Conservation (phyloP, 257 asterid genomes). For the Nicotiana tomentosiformis region DNA sequence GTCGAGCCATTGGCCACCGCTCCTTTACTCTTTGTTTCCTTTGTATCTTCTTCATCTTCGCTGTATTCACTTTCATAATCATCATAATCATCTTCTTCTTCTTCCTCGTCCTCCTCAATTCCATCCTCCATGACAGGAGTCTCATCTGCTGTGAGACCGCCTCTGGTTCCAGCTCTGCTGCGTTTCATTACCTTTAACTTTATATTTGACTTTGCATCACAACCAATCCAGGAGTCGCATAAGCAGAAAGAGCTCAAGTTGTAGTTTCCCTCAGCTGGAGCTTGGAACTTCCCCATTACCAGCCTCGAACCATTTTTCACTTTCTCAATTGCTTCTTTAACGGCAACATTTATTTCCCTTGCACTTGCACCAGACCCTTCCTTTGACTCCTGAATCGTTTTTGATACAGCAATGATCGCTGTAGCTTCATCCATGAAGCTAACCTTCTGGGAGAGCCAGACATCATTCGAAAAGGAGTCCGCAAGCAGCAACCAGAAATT, state of each 20-base stretch:
- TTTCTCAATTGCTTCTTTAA: constrained; percentile 60
- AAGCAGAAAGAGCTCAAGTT: constrained; percentile 61
- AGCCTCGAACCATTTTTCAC: constrained; percentile 42
- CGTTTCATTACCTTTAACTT: constrained; percentile 73
- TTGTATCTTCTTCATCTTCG: constrained; percentile 77
- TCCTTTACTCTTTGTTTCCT: constrained; percentile 38
- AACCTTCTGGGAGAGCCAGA: constrained; percentile 90
- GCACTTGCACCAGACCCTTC: constrained; percentile 87
- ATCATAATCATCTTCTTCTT: constrained; percentile 77
- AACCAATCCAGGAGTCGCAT: constrained; percentile 95
- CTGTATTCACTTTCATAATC: constrained; percentile 94
- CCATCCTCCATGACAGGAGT: constrained; percentile 62
- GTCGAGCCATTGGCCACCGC: constrained; percentile 52
- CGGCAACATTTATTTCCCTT: constrained; percentile 61
- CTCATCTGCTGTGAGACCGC: constrained; percentile 34
- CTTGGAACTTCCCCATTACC: constrained; percentile 63
- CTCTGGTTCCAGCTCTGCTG: constrained; percentile 45
- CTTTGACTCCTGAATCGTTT: constrained; percentile 83
- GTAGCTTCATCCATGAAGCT: constrained; percentile 92
- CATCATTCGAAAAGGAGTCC: constrained; percentile 68
- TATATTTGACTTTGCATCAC: constrained; percentile 66
- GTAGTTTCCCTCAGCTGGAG: constrained; percentile 82
- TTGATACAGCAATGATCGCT: constrained; percentile 74
- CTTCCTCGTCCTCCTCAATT: constrained; percentile 82
- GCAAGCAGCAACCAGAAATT: constrained; percentile 93